Evolutionary conservation across 441 rosid species (phyloP).

Genomic region (Euphorbia celastroides): DNA sequence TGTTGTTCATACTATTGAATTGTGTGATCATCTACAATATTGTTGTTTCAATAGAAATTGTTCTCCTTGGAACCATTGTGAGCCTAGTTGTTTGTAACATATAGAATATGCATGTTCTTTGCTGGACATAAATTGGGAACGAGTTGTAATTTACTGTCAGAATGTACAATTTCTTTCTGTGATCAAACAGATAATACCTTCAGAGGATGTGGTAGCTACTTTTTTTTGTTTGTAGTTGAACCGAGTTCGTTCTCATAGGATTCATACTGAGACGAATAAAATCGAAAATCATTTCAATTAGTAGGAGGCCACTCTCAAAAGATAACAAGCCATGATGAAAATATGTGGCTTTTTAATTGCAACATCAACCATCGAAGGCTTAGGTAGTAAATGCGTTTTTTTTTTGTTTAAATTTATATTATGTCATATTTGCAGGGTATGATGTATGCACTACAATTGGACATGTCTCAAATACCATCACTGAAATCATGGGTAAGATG

Average conservation of each 20-base stretch:
- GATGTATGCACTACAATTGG: conserved; percentile 83
- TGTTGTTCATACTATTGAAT: background rate
- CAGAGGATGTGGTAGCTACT: background rate
- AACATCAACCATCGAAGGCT: background rate
- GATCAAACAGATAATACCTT: background rate
- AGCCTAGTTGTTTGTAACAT: background rate
- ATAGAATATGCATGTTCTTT: background rate
- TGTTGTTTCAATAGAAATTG: background rate
- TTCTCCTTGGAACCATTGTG: background rate
- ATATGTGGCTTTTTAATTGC: background rate
- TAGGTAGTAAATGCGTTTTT: background rate
- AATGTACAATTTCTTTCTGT: background rate
- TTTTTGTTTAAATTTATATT: background rate
- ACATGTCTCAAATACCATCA: conserved; percentile 39
- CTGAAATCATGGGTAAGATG: conserved; percentile 53
- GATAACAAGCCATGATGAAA: background rate
- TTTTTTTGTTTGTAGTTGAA: background rate
- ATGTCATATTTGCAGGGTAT: conserved; percentile 52
- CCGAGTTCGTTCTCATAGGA: background rate
- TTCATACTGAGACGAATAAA: background rate
- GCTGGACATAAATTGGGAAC: background rate
- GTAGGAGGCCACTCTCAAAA: background rate
- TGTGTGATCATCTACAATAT: background rate
- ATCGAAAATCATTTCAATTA: background rate
- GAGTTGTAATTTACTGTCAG: background rate